phyloP scores from a whole-genome alignment of 768 basidiomycete species.

The Leccinum aurantiacum region DNA sequence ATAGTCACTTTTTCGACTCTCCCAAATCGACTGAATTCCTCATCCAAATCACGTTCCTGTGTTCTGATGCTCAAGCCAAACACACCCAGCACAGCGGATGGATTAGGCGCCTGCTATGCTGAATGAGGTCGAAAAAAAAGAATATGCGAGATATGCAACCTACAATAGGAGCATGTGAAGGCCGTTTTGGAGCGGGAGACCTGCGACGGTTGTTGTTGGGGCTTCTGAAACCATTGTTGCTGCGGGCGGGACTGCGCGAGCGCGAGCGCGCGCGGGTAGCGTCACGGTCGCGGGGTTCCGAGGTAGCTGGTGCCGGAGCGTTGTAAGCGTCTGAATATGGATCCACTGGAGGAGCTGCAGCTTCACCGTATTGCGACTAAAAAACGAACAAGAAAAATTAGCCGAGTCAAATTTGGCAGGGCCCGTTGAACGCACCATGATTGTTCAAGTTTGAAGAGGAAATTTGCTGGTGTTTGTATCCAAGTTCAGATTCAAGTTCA shows the following conservation, averaged over 20 bases:
- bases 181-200: conserved; percentile 61
- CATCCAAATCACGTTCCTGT: conserved; percentile 89
- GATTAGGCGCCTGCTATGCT: conserved; percentile 75
- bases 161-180: conserved; percentile 74
- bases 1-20: conserved; percentile 94
- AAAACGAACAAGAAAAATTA: conserved; percentile 9
- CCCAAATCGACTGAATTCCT: conserved; percentile 88
- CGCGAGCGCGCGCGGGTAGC: conserved; percentile 66
- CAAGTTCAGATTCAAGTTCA: conserved; percentile 28
- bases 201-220: conserved; percentile 55
- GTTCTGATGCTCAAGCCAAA: conserved; percentile 98
- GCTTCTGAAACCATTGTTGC: conserved; percentile 56
- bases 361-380: conserved; percentile 62
- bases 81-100: conserved; percentile 90
- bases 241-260: conserved; percentile 65
- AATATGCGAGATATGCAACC: conserved; percentile 29
- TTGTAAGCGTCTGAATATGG: conserved; percentile 84
- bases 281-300: conserved; percentile 54
- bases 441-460: conserved; percentile 52
- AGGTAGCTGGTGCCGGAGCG: conserved; percentile 52
- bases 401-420: neutral
- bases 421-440: conserved; percentile 54
- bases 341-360: conserved; percentile 59
- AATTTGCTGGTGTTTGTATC: conserved; percentile 48
- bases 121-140: conserved; percentile 33